A percentile compares a stretch with the other conserved stretches of the same genome.
These are phyloP conservation scores for Pulveroboletus frians DNA, from an alignment of 768 basidiomycete species.

Conservation along the genomic window DNA sequence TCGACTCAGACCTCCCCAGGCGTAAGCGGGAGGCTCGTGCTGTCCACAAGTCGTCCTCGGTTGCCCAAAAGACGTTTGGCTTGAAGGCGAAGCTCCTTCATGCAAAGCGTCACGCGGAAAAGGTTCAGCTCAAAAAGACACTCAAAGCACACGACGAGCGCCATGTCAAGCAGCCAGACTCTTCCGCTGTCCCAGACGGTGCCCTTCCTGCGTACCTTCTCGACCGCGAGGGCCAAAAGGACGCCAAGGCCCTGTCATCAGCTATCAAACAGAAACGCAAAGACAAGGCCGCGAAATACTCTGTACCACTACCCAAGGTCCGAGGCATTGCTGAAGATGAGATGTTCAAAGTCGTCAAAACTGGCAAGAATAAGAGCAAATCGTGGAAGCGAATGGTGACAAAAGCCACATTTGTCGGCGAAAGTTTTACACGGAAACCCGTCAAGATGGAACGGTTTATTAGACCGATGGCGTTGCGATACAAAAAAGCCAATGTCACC, in stretches of 20 bases:
- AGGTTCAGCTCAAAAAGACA: slow-evolving; percentile 99
- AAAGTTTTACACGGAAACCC: slow-evolving; percentile 96
- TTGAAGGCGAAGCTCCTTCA: slow-evolving; percentile 98
- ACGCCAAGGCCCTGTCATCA: slow-evolving; percentile 91
- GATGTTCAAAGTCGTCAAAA: slow-evolving; percentile 99
- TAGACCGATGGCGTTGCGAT: slow-evolving; percentile 93
- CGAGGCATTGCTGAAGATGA: slow-evolving; percentile 98
- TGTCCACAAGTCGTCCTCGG: slow-evolving; percentile 71
- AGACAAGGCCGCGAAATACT: slow-evolving; percentile 97
- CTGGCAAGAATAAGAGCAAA: slow-evolving; percentile 93
- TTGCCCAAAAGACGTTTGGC: slow-evolving; percentile 92
- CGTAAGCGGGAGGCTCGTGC: slow-evolving; percentile 79
- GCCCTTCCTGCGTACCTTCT: slow-evolving; percentile 94
- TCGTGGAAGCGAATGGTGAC: slow-evolving; percentile 99
- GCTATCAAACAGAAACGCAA: slow-evolving; percentile 99
- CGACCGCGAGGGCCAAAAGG: slow-evolving; percentile 96
- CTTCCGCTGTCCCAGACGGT: slow-evolving; percentile 76
- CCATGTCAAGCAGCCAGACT: slow-evolving; percentile 91
- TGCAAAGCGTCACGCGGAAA: slow-evolving; percentile 93
- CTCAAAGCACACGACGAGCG: slow-evolving; percentile 99
- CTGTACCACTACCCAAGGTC: slow-evolving; percentile 95
- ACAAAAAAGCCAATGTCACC: slow-evolving; percentile 98
- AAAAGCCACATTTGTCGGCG: slow-evolving; percentile 98
- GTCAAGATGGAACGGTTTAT: slow-evolving; percentile 99
- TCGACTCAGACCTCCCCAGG: slow-evolving; percentile 34